These are phyloP conservation scores for Liquidambar formosana DNA, from an alignment of 164 flowering plant species.

Conservation along the genomic window DNA sequence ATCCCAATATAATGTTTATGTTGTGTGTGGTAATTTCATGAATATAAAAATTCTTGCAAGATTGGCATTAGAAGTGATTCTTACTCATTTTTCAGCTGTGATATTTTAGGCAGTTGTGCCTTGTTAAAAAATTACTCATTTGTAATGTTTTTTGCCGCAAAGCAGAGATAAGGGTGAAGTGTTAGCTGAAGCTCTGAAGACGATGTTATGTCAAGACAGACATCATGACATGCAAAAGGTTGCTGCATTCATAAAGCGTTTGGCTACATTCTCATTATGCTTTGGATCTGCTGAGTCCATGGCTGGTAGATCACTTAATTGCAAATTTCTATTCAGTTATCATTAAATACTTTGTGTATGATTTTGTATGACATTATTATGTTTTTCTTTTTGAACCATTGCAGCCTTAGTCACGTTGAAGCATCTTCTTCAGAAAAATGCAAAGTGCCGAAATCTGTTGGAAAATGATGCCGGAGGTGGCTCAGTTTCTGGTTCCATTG, in stretches of 20 bases:
- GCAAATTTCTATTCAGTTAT: not conserved
- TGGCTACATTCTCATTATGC: constrained; percentile 81
- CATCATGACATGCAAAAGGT: constrained; percentile 98
- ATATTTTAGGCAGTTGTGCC: not conserved
- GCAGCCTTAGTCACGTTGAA: constrained; percentile 83
- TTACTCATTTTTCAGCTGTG: not conserved
- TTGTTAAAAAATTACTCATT: not conserved
- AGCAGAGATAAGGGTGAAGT: constrained; percentile 83
- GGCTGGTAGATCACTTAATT: constrained; percentile 54
- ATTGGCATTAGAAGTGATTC: not conserved
- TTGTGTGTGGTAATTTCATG: too few relatives aligned
- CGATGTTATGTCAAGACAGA: constrained; percentile 89
- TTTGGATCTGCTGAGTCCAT: constrained; percentile 87
- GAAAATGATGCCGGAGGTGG: constrained; percentile 98
- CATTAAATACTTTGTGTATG: not conserved
- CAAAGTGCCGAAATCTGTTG: constrained; percentile 79
- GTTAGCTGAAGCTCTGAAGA: constrained; percentile 85
- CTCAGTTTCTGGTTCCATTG: constrained; percentile 80
- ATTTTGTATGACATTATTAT: not conserved
- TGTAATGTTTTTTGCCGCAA: not conserved
- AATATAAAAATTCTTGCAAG: not conserved
- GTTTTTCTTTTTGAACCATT: constrained; percentile 16
- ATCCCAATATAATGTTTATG: too few relatives aligned
- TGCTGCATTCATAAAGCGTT: constrained; percentile 89
- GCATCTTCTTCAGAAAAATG: constrained; percentile 83